A percentile compares a stretch with the other conserved stretches of the same genome.
These are phyloP conservation scores for Aspergillus pseudoglaucus DNA, from an alignment of 2,329 filamentous ascomycete genomes.

Conservation along the genomic window DNA sequence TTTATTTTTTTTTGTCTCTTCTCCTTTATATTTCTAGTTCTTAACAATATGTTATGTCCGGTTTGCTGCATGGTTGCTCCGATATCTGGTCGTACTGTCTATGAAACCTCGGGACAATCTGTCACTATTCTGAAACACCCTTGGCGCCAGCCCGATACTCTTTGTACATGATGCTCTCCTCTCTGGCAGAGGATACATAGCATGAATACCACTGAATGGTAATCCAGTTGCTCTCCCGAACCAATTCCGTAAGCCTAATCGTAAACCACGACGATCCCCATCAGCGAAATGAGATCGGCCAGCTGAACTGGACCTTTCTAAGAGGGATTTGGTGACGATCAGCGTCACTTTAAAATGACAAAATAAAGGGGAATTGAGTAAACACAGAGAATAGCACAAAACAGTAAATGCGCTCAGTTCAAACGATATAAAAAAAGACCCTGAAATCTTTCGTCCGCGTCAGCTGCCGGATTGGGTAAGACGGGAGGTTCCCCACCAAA, in stretches of 20 bases:
- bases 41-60: neutral
- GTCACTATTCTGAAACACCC: too few relatives aligned
- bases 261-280: neutral
- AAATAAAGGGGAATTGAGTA: too few relatives aligned
- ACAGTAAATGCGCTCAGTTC: neutral
- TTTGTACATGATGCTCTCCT: too few relatives aligned
- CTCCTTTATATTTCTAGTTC: neutral
- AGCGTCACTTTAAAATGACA: neutral
- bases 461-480: neutral
- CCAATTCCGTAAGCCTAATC: neutral
- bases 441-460: slow-evolving; percentile 1
- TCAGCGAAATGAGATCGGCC: neutral
- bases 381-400: neutral
- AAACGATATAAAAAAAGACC: neutral
- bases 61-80: neutral
- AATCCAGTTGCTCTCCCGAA: neutral
- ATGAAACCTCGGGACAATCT: too few relatives aligned
- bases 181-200: too few relatives aligned
- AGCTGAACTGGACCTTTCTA: neutral
- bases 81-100: neutral
- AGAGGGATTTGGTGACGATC: neutral
- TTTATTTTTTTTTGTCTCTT: neutral
- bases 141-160: too few relatives aligned
- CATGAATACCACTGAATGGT: too few relatives aligned
- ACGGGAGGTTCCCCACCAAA: neutral